Base-by-base conservation (phyloP, 176 grass and related monocot genomes). In the Carex myosuroides region DNA sequence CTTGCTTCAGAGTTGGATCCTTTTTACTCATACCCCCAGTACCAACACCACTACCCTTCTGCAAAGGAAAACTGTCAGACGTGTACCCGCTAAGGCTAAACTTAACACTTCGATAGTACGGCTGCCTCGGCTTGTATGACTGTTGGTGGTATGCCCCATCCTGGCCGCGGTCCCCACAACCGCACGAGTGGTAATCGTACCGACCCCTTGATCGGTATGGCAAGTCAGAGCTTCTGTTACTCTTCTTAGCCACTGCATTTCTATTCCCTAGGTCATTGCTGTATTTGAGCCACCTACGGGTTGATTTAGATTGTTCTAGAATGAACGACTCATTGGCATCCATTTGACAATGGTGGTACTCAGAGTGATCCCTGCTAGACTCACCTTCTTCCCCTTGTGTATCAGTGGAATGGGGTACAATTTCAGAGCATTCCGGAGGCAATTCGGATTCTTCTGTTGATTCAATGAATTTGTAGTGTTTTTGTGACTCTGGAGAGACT, bases 1-100 rank as follows among this genome's bases (percentile, higher is more conserved):
- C 89, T 90, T 98, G 91, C 81, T 98, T 98, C 46, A 86, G 85
- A 60, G 76, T 74, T 67, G 70, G 35, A 87, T 84, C 87, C 86
- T 90, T 98, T 88, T 92, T 91, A 63, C 84, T 85, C 70, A 58
- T 72, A 86, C 77, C 75, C 58, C 66, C 76, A 86, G 77, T 83
- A 70, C 66, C 63, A 91, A 81, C 62, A 82, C 74, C 82, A 29
- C 63, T 90, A 92, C 86, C 85, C 68, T 94, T 98, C 54, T 84
- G 42, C 53, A 71, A 60, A 32, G 59, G 18, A 81, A 71, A 85
- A 66, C 37, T 87, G 30, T 90, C 88, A 70, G 70, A 85, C 3
- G 65, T 24, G 76, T 87, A 87, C 60, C 60, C 79, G 6, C 64
- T 75, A 84, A 64, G 80, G 74, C 57, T 63, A 56, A 72, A 87